Evolutionary conservation across 75 land plant species (phyloP), one percentile per base, ranked within the genome.

Genomic region (Ceratopteris richardii): DNA sequence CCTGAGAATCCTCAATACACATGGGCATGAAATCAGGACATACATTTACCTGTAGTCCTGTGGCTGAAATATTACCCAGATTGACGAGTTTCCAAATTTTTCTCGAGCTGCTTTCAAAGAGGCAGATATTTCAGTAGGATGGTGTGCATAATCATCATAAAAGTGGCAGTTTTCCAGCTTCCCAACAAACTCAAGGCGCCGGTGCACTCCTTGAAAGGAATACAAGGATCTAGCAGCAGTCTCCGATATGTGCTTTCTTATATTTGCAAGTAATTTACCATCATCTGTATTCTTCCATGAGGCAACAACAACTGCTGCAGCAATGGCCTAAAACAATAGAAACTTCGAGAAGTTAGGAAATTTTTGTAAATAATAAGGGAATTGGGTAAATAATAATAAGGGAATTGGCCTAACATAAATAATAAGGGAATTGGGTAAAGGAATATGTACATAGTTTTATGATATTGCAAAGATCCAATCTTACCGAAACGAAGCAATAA

Each of bases 61-160:
- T 10, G 87, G 87, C 51, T 84, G 84, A 57, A 84, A 84, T 17
- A 84, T 69, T 27, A 84, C 81, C 78, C 77, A 77, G 29, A 84
- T 31, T 33, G 73, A 27, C 41, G 65, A 75, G 7, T 43, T 30
- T 39, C 68, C 57, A 51, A 81, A 84, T 25, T 56, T 70, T 46
- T 77, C 78, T 0, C 81, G 74, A 19, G 76, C 78, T 46, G 81
- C 81, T 66, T 81, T 77, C 29, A 84, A 69, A 44, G 66, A 70
- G 39, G 84, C 78, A 37, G 64, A 57, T 23, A 84, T 69, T 60
- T 81, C 84, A 17, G 81, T 80, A 31, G 87, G 87, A 71, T 84
- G 87, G 50, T 84, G 84, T 14, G 87, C 87, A 62, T 81, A 84
- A 61, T 84, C 84, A 66, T 84, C 87, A 60, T 70, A 74, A 22